A percentile compares a stretch with the other conserved stretches of the same genome.
phyloP scores from a whole-genome alignment of 2,329 filamentous ascomycete genomes.

The Xylaria sp. region DNA sequence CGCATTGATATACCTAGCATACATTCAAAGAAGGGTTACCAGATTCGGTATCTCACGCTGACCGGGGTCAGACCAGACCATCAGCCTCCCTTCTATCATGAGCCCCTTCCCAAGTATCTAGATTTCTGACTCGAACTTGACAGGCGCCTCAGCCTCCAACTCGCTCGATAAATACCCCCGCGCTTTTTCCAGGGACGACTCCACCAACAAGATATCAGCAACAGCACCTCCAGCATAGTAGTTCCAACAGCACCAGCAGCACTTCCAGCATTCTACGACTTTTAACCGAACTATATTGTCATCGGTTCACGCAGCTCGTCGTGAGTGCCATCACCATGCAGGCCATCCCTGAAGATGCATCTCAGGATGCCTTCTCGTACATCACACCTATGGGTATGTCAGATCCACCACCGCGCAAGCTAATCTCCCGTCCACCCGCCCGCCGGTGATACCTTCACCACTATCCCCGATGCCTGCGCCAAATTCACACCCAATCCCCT shows the following conservation, averaged over 20 bases:
- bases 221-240: background rate
- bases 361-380: constrained; percentile 59
- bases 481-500: constrained; percentile 37
- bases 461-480: constrained; percentile 29
- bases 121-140: constrained; percentile 15
- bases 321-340: constrained; percentile 57
- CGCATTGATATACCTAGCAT: background rate
- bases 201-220: constrained; percentile 5
- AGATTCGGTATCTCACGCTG: constrained; percentile 23
- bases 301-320: constrained; percentile 28
- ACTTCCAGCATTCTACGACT: background rate
- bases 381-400: constrained; percentile 67
- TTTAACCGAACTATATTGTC: background rate
- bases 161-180: constrained; percentile 5
- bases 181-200: constrained; percentile 2
- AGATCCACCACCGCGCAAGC: constrained; percentile 24
- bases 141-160: constrained; percentile 13
- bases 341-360: constrained; percentile 57
- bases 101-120: background rate
- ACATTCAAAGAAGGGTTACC: constrained; percentile 13
- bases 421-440: constrained; percentile 17
- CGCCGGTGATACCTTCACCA: constrained; percentile 33
- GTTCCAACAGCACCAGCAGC: background rate
- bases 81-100: constrained; percentile 30
- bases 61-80: constrained; percentile 19